These are phyloP conservation scores for Lathyrus tuberosus DNA, from an alignment of 306 rosid species.

Conservation along the genomic window DNA sequence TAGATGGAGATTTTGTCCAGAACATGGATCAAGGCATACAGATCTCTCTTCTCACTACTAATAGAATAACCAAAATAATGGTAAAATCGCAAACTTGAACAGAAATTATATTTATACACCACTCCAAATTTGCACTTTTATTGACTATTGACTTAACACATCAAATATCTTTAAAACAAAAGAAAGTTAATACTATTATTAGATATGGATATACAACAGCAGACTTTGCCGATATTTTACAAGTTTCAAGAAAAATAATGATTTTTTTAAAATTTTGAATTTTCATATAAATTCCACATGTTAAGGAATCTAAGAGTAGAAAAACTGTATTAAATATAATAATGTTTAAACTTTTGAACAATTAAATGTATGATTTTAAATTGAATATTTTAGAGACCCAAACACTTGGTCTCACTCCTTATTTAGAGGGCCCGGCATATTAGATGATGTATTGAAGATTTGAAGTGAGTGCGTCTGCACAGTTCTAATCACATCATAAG, in stretches of 20 bases:
- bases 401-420: neutral
- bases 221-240: neutral
- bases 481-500: too few species aligned
- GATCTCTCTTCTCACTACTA: too few species aligned
- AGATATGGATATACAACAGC: neutral
- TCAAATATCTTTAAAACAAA: neutral
- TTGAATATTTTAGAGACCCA: neutral
- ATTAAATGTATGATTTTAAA: neutral
- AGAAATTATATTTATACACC: too few species aligned
- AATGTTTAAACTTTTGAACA: neutral
- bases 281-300: neutral
- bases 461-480: too few species aligned
- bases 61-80: too few species aligned
- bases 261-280: neutral
- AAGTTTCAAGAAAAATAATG: neutral
- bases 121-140: too few species aligned
- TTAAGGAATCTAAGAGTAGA: too few species aligned
- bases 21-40: neutral
- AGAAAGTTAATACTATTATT: neutral
- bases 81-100: too few species aligned
- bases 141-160: neutral
- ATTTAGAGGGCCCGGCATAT: neutral
- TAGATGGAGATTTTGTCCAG: constrained; percentile 2
- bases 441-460: too few species aligned
- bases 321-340: too few species aligned